Evolutionary conservation across 352 stramenopile genomes (phyloP), one percentile per base, ranked within the genome.

Genomic region (Pythium aquatile): DNA sequence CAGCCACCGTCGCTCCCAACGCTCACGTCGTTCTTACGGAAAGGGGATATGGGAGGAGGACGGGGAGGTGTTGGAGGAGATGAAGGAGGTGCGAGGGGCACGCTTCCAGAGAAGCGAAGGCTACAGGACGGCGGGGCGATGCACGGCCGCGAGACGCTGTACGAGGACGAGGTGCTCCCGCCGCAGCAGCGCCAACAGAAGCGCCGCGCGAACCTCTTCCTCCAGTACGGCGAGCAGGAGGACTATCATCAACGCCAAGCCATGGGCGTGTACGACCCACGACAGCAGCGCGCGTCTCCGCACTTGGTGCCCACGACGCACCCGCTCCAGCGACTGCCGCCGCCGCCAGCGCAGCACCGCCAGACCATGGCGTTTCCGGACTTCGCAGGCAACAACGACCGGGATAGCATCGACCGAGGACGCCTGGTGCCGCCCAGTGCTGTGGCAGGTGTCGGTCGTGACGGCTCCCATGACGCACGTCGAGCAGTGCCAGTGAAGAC

Each of bases 21-120:
- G 35, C 62, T 79, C 54, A 68, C 61, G 44, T 66, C 64, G 37
- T 71, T 79, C 57, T 44, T 79, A 10, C 66, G 63, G 14, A 33
- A 63, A 20, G 17, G 13, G 17, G 40, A 47, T 24, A 47, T 47
- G 40, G 40, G 11, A 16, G 40, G 40, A 47, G 40, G 8, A 47
- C 11, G 40, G 13, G 11, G 40, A 6, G 40, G 40, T 20, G 40
- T 47, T 47, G 40, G 11, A 11, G 40, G 40, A 11, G 40, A 47
- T 20, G 40, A 47, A 6, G 40, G 40, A 11, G 40, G 9, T 16
- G 40, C 5, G 8, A 47, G 40, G 13, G 40, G 40, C 13, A 11
- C 33, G 33, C 33, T 11, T 14, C 40, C 37, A 17, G 59, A 65
- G n/a, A 65, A 65, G 39, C 61, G 61, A 6, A 39, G 61, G 2